Conservation (phyloP, 768 basidiomycete species). For the Boletales sp. region DNA sequence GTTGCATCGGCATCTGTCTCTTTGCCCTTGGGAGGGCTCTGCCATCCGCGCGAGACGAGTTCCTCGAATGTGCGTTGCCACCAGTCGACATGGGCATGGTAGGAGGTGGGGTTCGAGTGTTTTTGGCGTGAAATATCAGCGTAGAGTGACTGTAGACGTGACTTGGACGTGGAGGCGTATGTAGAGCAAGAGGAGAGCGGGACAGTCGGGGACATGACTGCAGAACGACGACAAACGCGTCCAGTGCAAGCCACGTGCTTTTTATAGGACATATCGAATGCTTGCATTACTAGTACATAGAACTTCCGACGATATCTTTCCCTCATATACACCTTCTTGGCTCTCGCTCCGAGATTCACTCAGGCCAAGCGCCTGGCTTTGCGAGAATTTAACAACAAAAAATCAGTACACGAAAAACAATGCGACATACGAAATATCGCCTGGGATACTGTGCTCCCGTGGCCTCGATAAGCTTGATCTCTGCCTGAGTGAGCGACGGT, state of each 20-base stretch:
- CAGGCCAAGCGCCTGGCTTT: conserved; percentile 19
- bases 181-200: conserved; percentile 24
- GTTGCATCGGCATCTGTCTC: conserved; percentile 1
- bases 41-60: conserved; percentile 56
- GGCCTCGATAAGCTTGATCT: conserved; percentile 22
- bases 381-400: conserved; percentile 1
- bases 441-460: conserved; percentile 22
- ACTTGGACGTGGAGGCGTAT: conserved; percentile 28
- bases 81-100: conserved; percentile 80
- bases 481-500: conserved; percentile 25
- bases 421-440: conserved; percentile 26
- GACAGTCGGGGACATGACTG: conserved; percentile 18
- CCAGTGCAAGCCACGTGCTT: conserved; percentile 8
- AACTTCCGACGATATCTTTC: too few species aligned
- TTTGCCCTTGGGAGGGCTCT: conserved; percentile 24
- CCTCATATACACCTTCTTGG: too few species aligned
- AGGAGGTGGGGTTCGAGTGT: conserved; percentile 79
- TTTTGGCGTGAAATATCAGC: conserved; percentile 85
- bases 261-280: too few species aligned
- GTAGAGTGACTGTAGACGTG: conserved; percentile 77
- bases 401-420: not conserved
- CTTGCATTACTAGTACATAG: too few species aligned
- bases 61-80: conserved; percentile 71
- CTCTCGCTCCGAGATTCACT: conserved; percentile 3
- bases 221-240: conserved; percentile 7